Evolutionary conservation across 352 stramenopile genomes (phyloP), one percentile per base, ranked within the genome.

Genomic region (Peronospora farinosa): DNA sequence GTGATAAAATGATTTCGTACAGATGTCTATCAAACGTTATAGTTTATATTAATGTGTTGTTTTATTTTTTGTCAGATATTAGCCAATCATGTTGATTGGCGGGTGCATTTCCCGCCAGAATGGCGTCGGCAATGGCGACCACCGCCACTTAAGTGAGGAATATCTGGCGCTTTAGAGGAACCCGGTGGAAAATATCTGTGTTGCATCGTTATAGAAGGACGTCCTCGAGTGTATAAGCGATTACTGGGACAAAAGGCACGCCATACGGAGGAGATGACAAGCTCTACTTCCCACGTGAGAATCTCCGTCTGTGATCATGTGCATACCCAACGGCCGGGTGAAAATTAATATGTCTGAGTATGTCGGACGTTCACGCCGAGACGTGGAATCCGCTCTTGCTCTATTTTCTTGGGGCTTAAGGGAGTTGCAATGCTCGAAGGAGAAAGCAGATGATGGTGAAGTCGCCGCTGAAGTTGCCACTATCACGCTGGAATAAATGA

Each of bases 161-260:
- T 94, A 96, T 50, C 57, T 94, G 42, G 69, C 86, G 30, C 69
- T 98, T 43, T 72, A 88, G 49, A 86, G 86, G 54, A 96, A 95
- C 56, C 91, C 92, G 19, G 75, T 88, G 49, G 78, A 87, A 44
- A 94, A 95, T 69, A 96, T 97, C 46, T 72, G 78, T 38, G 88
- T 91, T 11, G 67, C 84, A 31, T 90, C 93, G 21, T 68, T 95
- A 39, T 87, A 97, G 57, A 76, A 63, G 27, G 97, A 97, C 62
- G 97, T 98, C 46, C 74, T 98, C 10, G 89, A 98, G 72, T 97
- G 94, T 88, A 97, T 98, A 97, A 65, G 88, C 98, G 12, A 91
- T 98, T 57, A 71, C 64, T 19, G 80, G 80, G 33, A 88, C 77
- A 10, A 40, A 64, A 2, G 76, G 59, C 38, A 72, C 76, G 47